phyloP scores from a whole-genome alignment of 257 asterid genomes.

The Gynochthodes officinalis region DNA sequence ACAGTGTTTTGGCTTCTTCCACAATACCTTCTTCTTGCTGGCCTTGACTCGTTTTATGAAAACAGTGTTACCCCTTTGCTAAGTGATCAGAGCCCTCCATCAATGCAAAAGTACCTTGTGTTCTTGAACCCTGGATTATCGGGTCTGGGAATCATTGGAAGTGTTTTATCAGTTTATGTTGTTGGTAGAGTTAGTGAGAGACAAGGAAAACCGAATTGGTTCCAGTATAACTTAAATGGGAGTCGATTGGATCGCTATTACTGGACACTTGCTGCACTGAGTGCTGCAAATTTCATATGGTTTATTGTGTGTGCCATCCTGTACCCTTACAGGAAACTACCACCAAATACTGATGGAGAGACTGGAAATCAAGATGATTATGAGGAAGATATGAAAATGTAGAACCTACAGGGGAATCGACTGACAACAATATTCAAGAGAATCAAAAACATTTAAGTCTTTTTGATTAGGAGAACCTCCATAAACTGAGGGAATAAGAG shows the following conservation, averaged over 20 bases:
- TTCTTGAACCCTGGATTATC: background rate
- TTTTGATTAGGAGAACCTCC: background rate
- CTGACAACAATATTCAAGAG: background rate
- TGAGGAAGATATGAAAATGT: background rate
- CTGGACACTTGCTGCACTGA: constrained; percentile 45
- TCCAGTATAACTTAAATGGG: constrained; percentile 41
- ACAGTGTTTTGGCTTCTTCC: constrained; percentile 40
- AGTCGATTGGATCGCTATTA: constrained; percentile 60
- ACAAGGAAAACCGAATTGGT: constrained; percentile 46
- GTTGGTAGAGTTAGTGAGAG: constrained; percentile 47
- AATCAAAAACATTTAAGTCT: background rate
- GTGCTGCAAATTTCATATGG: constrained; percentile 36
- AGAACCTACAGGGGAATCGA: background rate
- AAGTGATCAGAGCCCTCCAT: constrained; percentile 22
- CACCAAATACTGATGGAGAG: background rate
- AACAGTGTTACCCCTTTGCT: constrained; percentile 29
- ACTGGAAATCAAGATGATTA: background rate
- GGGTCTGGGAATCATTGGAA: constrained; percentile 15
- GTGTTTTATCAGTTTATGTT: constrained; percentile 36
- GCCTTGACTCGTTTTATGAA: constrained; percentile 32
- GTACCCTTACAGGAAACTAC: constrained; percentile 1
- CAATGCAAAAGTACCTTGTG: constrained; percentile 25
- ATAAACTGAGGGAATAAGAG: background rate
- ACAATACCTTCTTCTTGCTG: constrained; percentile 49
- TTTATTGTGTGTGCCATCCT: constrained; percentile 1